Evolutionary conservation across 202 grass and related monocot species (phyloP), one percentile per base, ranked within the genome.

Genomic region (Schoenoplectus tabernaemontani): DNA sequence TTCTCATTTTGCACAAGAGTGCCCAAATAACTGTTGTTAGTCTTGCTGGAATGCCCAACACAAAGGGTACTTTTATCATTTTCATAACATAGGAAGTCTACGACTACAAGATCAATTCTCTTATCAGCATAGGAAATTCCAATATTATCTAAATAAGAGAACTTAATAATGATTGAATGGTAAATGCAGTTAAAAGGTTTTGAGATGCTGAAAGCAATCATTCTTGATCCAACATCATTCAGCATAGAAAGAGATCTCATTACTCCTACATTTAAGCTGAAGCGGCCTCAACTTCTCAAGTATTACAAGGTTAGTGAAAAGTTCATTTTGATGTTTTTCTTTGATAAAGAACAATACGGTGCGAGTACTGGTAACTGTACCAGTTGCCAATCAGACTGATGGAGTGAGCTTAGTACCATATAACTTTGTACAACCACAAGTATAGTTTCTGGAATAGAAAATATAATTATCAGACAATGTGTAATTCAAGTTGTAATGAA

Each of bases 201-300:
- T 81, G 91, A 98, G 86, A 92, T 94, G 91, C 64, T 98, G 62
- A 98, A 89, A 79, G 84, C 91, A 53, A 30, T 98, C 82, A 79
- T 90, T 72, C 81, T 98, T 0, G 95, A 98, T 59, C 84, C 91
- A 0, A 82, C 64, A 44, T 91, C 95, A 30, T 98, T 98, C 65
- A 90, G 85, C 88, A 94, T 94, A 66, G 91, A 92, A 53, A 98
- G 86, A 65, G 91, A 95, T 51, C 44, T 95, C 19, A 91, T 95
- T 23, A 98, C 96, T 74, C 96, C 96, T 70, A 98, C 91, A 34
- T 98, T 98, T 68, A 98, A 98, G 83, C 84, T 98, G 43, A 94
- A 98, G 86, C 84, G 95, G 51, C 95, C 89, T 42, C 87, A 98
- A 16, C 81, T 98, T 71, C 91, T 92, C 6, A 94, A 92, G 78